phyloP scores from a whole-genome alignment of 495 filamentous ascomycete species.

The Penicillium paradoxum region DNA sequence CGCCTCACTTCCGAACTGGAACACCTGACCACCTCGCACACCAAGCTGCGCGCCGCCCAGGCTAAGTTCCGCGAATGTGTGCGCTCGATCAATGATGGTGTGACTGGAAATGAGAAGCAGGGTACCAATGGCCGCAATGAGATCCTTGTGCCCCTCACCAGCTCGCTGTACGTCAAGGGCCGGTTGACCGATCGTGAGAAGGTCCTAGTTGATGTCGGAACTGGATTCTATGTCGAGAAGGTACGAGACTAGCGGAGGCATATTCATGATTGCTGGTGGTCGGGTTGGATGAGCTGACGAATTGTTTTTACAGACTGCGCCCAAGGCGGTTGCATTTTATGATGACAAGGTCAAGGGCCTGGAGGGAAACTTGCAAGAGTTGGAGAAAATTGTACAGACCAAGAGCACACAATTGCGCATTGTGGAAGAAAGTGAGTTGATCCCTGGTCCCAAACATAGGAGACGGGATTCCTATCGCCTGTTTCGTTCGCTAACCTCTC shows the following conservation, averaged over 20 bases:
- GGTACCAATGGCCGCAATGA: conserved; percentile 39
- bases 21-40: conserved; percentile 83
- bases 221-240: conserved; percentile 96
- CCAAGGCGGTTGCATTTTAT: conserved; percentile 81
- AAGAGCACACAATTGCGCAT: conserved; percentile 81
- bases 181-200: conserved; percentile 67
- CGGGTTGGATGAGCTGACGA: background rate
- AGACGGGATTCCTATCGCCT: background rate
- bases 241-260: conserved; percentile 28
- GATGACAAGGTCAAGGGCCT: conserved; percentile 76
- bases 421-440: conserved; percentile 75
- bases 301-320: conserved; percentile 45
- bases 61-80: conserved; percentile 89
- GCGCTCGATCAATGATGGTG: conserved; percentile 59
- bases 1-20: conserved; percentile 93
- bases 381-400: conserved; percentile 79
- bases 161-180: conserved; percentile 89
- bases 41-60: conserved; percentile 83
- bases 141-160: conserved; percentile 86
- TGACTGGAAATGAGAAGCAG: conserved; percentile 38
- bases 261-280: background rate
- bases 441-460: background rate
- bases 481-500: conserved; percentile 13
- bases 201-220: conserved; percentile 93
- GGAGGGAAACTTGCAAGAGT: conserved; percentile 68